Conservation (phyloP, 306 rosid genomes). For the Luffa aegyptiaca region DNA sequence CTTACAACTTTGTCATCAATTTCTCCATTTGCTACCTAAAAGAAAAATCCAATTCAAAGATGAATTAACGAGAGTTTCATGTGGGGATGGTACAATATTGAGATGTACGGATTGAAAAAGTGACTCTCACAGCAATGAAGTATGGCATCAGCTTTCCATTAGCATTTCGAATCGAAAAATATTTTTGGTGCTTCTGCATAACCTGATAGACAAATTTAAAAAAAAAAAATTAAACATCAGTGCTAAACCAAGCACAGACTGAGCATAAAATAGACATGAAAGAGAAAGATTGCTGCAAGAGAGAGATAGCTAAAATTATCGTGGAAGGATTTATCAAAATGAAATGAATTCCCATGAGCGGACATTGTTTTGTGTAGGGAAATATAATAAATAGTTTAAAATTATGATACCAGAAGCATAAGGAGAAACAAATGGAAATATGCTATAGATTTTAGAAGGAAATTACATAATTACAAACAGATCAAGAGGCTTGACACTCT, state of each 20-base stretch:
- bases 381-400: not conserved
- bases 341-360: not conserved
- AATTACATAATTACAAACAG: not conserved
- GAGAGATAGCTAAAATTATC: not conserved
- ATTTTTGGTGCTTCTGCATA: slow-evolving; percentile 97
- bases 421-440: not conserved
- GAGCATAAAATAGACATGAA: not conserved
- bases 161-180: slow-evolving; percentile 59
- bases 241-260: not conserved
- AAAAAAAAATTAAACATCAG: not conserved
- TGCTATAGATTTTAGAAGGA: not conserved
- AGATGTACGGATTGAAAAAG: not conserved
- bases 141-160: slow-evolving; percentile 63
- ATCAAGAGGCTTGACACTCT: not conserved
- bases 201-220: slow-evolving; percentile 38
- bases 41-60: not conserved
- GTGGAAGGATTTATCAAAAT: not conserved
- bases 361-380: not conserved
- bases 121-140: slow-evolving; percentile 74
- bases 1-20: slow-evolving; percentile 56
- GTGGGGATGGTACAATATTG: not conserved
- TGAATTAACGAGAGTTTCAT: not conserved
- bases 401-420: not conserved
- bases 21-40: slow-evolving; percentile 84
- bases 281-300: not conserved